These are phyloP conservation scores for Cryptomeria japonica DNA, from an alignment of 75 land plant species.

Conservation along the genomic window DNA sequence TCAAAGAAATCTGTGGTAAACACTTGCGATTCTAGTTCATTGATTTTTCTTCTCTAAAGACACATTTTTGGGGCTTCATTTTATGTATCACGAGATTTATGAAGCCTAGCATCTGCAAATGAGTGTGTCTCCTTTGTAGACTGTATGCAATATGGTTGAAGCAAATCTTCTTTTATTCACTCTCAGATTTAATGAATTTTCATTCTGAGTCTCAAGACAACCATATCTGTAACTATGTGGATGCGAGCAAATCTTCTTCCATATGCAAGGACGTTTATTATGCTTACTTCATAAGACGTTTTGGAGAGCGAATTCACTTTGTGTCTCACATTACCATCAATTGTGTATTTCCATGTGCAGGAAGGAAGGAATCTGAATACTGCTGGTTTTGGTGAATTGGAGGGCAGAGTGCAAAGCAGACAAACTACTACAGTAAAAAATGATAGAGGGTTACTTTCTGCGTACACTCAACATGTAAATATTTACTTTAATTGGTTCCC, in stretches of 20 bases:
- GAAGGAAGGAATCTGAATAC: conserved; percentile 31
- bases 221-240: too few species aligned
- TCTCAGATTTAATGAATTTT: neutral
- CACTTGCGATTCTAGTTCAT: neutral
- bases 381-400: conserved; percentile 24
- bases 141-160: neutral
- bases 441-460: conserved; percentile 37
- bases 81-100: neutral
- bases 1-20: conserved; percentile 55
- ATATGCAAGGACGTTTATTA: neutral
- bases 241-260: neutral
- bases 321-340: neutral
- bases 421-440: conserved; percentile 36
- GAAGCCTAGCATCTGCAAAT: neutral
- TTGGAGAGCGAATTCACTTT: neutral
- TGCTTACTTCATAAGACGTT: neutral
- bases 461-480: conserved; percentile 35
- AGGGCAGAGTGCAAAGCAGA: conserved; percentile 30
- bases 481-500: neutral
- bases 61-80: neutral
- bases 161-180: neutral
- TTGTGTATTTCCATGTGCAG: conserved; percentile 13
- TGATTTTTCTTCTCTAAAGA: neutral
- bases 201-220: neutral
- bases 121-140: neutral